A percentile compares a stretch with the other conserved stretches of the same genome.
Evolutionary conservation across 169 alveolate genomes (phyloP).

Genomic region (Plasmodium knowlesi): DNA sequence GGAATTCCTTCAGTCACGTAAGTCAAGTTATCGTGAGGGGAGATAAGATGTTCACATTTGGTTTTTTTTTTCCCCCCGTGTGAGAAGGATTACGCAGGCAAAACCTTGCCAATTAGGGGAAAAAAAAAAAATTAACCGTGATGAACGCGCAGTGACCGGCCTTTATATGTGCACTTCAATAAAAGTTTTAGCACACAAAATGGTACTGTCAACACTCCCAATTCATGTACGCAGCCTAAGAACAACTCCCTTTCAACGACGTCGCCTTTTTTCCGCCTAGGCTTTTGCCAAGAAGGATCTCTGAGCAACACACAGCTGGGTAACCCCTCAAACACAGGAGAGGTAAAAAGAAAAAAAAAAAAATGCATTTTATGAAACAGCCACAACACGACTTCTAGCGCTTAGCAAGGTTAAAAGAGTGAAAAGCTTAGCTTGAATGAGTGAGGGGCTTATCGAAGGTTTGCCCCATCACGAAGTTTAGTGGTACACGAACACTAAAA

Average conservation of each 20-base stretch:
- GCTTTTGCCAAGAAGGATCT: not conserved
- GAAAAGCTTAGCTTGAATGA: not conserved
- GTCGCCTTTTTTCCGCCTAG: not conserved
- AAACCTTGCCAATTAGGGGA: not conserved
- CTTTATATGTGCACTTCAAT: not conserved
- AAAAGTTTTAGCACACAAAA: not conserved
- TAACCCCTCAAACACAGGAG: not conserved
- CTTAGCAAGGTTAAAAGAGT: not conserved
- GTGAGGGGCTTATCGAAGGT: not conserved
- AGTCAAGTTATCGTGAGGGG: not conserved
- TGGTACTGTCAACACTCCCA: not conserved
- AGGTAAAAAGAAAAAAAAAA: not conserved
- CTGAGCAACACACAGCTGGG: slow-evolving; percentile 1
- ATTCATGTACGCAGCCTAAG: not conserved
- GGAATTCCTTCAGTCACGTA: not conserved
- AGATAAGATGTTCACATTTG: not conserved
- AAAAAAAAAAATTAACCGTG: not conserved
- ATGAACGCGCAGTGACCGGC: not conserved
- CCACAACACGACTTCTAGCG: not conserved
- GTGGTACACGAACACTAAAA: not conserved
- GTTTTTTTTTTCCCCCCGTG: not conserved
- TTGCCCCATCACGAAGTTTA: not conserved
- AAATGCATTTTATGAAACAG: not conserved
- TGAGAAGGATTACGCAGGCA: not conserved
- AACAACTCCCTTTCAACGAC: not conserved